Conservation (phyloP, 2,329 filamentous ascomycete species). For the Fusarium circinatum region DNA sequence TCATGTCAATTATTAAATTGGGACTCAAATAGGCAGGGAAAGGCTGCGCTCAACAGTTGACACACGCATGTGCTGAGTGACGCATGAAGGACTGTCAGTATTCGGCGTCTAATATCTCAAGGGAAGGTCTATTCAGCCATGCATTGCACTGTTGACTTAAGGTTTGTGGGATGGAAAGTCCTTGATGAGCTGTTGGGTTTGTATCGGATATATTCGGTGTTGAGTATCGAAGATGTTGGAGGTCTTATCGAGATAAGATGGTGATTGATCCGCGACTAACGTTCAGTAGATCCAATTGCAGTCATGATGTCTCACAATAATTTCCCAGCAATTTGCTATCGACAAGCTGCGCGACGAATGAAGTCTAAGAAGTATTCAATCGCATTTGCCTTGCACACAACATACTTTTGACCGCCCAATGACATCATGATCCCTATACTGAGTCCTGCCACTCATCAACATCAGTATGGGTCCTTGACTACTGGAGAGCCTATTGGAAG, state of each 20-base stretch:
- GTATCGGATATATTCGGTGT: neutral
- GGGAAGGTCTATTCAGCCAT: no score
- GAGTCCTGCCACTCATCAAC: neutral
- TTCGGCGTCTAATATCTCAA: neutral
- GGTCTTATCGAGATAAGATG: neutral
- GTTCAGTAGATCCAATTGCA: neutral
- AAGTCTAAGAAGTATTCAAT: neutral
- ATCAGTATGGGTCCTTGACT: neutral
- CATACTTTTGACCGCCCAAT: neutral
- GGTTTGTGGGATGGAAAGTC: no score
- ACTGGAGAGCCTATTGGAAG: neutral
- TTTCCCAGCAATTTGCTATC: neutral
- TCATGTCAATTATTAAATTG: neutral
- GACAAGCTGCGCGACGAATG: neutral
- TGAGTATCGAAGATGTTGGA: neutral
- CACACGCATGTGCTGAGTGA: accelerated
- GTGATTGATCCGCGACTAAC: neutral
- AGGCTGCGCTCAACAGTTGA: no score
- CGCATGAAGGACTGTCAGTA: neutral
- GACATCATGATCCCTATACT: neutral
- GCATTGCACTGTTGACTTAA: accelerated
- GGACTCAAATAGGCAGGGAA: neutral
- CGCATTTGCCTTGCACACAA: no score
- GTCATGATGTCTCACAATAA: neutral
- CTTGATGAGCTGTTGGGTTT: neutral